Percentiles rank a stretch among this genome's conserved stretches.
These are phyloP conservation scores for Leccinum disarticulatum DNA, from an alignment of 768 basidiomycete genomes.

Conservation along the genomic window DNA sequence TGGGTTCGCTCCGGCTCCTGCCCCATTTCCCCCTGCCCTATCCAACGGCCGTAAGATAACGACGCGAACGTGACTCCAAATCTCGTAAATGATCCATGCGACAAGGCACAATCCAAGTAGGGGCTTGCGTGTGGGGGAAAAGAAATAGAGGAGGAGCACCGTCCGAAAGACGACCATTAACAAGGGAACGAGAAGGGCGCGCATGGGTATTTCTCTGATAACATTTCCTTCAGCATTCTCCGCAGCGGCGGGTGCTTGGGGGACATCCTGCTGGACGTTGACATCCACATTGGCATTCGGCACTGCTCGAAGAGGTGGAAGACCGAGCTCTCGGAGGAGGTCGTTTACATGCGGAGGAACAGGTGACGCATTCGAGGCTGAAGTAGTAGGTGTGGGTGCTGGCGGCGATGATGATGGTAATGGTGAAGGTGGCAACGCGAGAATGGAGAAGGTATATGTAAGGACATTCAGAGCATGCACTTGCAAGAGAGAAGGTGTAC, in stretches of 20 bases:
- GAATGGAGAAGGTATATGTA: conserved; percentile 48
- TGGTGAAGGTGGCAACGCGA: conserved; percentile 54
- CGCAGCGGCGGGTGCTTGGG: conserved; percentile 18
- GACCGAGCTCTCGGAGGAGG: conserved; percentile 63
- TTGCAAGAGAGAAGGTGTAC: conserved; percentile 57
- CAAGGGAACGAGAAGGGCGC: conserved; percentile 66
- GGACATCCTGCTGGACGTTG: conserved; percentile 17
- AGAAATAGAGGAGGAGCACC: conserved; percentile 69
- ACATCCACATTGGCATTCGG: conserved; percentile 26
- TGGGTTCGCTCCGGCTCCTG: conserved; percentile 21
- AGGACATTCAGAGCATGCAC: conserved; percentile 47
- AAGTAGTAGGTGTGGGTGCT: conserved; percentile 26
- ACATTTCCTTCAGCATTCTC: conserved; percentile 32
- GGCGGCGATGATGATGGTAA: conserved; percentile 43
- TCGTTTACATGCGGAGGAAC: conserved; percentile 56
- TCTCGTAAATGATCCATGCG: conserved; percentile 73
- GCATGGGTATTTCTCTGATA: conserved; percentile 59
- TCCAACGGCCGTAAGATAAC: conserved; percentile 38
- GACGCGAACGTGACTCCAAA: conserved; percentile 66
- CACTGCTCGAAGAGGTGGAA: conserved; percentile 48
- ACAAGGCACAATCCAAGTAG: conserved; percentile 64
- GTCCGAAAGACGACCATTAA: conserved; percentile 70
- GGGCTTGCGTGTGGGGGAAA: conserved; percentile 72
- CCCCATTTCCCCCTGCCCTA: conserved; percentile 32
- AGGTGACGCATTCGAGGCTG: conserved; percentile 23